Conservation (phyloP, 148 eudicot genomes). For the Cornus suecica region DNA sequence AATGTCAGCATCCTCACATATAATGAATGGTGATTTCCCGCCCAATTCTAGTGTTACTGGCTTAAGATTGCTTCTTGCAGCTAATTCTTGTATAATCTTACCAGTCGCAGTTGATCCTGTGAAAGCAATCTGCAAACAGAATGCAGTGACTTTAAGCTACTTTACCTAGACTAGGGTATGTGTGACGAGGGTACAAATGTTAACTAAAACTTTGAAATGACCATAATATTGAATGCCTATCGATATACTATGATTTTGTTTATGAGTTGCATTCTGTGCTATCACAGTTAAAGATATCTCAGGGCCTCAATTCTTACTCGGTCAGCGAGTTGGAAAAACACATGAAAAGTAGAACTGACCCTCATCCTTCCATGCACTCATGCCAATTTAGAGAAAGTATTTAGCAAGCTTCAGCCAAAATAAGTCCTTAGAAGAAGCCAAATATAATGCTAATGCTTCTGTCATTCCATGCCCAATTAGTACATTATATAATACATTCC, state of each 20-base stretch:
- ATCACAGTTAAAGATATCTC: background rate
- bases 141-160: background rate
- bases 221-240: background rate
- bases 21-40: constrained; percentile 70
- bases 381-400: too few relatives aligned
- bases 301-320: background rate
- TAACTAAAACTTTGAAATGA: too few relatives aligned
- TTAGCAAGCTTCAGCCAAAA: background rate
- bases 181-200: background rate
- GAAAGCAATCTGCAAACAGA: constrained; percentile 49
- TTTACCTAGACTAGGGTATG: background rate
- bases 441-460: too few relatives aligned
- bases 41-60: constrained; percentile 69
- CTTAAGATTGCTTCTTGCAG: constrained; percentile 61
- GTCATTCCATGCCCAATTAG: too few relatives aligned
- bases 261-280: too few relatives aligned
- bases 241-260: background rate
- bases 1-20: constrained; percentile 59
- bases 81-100: constrained; percentile 46
- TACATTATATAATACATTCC: too few relatives aligned
- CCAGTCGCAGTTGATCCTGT: constrained; percentile 71
- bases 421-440: background rate
- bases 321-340: background rate
- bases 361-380: too few relatives aligned
- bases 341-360: background rate